Percentiles rank a stretch among this genome's conserved stretches.
Evolutionary conservation across 306 rosid genomes (phyloP).

Genomic region (Sicyos baderoa): DNA sequence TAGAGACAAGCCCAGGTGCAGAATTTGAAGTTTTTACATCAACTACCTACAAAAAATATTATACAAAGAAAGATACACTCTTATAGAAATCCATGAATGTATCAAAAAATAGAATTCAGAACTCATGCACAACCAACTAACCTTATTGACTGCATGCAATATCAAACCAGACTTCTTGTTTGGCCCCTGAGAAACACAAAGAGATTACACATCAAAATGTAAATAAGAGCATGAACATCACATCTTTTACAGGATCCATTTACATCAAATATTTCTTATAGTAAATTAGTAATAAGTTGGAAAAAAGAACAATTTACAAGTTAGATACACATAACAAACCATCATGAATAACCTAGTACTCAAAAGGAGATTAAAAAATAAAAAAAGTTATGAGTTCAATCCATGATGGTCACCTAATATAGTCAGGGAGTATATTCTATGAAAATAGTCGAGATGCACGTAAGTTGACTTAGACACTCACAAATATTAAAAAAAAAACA

Average conservation of each 20-base stretch:
- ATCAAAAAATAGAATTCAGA: background rate
- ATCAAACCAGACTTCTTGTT: constrained; percentile 33
- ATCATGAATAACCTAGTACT: too few species aligned
- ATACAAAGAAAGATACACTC: constrained; percentile 4
- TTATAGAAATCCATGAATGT: background rate
- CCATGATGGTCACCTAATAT: too few species aligned
- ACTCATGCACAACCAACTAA: constrained; percentile 34
- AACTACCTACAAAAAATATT: constrained; percentile 30
- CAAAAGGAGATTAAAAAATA: too few species aligned
- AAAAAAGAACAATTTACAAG: background rate
- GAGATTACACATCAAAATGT: background rate
- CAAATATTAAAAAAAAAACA: too few species aligned
- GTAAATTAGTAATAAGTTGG: background rate
- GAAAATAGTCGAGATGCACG: too few species aligned
- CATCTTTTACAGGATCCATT: background rate
- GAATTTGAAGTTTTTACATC: constrained; percentile 54
- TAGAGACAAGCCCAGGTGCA: constrained; percentile 34
- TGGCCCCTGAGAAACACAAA: constrained; percentile 37
- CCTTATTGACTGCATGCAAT: constrained; percentile 34
- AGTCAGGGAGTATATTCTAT: too few species aligned
- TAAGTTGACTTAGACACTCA: too few species aligned
- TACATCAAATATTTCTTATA: background rate
- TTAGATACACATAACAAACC: too few species aligned
- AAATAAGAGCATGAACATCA: constrained; percentile 2
- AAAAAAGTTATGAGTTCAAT: too few species aligned